These are phyloP conservation scores for Wakefieldia striispora DNA, from an alignment of 768 basidiomycete species.

Conservation along the genomic window DNA sequence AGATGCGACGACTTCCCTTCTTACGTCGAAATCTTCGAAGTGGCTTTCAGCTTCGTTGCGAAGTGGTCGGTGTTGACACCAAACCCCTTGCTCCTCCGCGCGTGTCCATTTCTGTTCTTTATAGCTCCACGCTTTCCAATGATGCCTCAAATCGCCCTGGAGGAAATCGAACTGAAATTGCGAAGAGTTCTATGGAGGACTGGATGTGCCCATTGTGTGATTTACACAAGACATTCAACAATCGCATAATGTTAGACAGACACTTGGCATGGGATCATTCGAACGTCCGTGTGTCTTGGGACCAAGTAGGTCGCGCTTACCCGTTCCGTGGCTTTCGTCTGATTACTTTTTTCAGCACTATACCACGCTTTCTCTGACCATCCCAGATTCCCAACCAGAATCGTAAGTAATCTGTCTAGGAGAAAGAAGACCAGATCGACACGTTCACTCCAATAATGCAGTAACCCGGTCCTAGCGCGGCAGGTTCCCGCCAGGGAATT, in stretches of 20 bases:
- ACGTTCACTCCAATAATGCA: slow-evolving; percentile 1
- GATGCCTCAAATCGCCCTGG: slow-evolving; percentile 5
- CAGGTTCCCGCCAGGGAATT: background rate
- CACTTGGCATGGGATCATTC: slow-evolving; percentile 53
- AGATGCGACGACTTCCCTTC: slow-evolving; percentile 50
- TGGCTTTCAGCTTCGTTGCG: slow-evolving; percentile 49
- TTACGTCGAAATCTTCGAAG: slow-evolving; percentile 48
- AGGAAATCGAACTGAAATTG: slow-evolving; percentile 7
- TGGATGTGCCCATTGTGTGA: slow-evolving; percentile 59
- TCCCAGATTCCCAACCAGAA: slow-evolving; percentile 10
- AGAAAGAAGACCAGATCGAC: background rate
- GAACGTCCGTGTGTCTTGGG: slow-evolving; percentile 40
- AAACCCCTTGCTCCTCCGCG: slow-evolving; percentile 17
- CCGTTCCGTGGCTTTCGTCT: background rate
- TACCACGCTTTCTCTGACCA: slow-evolving; percentile 15
- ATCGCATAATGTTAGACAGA: slow-evolving; percentile 40
- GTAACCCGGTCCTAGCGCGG: slow-evolving; percentile 1
- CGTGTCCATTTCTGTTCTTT: slow-evolving; percentile 25
- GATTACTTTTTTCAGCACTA: slow-evolving; percentile 9
- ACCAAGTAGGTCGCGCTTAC: slow-evolving; percentile 19
- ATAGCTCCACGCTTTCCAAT: slow-evolving; percentile 12
- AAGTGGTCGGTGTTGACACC: slow-evolving; percentile 34
- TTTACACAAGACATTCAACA: slow-evolving; percentile 41
- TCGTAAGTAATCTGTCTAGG: slow-evolving; percentile 10
- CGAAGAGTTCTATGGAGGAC: slow-evolving; percentile 28